Percentiles rank a stretch among this genome's conserved stretches.
Conservation (phyloP, 495 filamentous ascomycete genomes). For the Aspergillus heteromorphus region DNA sequence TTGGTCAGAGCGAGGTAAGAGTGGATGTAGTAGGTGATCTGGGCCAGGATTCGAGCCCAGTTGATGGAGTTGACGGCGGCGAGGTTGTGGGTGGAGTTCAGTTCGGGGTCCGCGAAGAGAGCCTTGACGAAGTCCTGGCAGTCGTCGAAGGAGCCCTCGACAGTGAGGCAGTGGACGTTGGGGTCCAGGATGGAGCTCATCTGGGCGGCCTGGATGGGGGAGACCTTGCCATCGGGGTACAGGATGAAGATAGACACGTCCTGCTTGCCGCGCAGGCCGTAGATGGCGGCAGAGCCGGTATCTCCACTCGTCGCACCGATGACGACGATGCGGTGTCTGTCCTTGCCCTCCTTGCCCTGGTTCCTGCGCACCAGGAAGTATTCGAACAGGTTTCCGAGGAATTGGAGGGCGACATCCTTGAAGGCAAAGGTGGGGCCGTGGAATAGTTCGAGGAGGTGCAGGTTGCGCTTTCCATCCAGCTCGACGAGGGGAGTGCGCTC, state of each 20-base stretch:
- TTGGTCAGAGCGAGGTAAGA: constrained; percentile 75
- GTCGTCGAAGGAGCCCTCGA: constrained; percentile 88
- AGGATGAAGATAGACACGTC: constrained; percentile 91
- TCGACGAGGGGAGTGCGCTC: constrained; percentile 69
- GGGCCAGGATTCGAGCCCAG: constrained; percentile 83
- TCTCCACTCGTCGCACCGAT: constrained; percentile 92
- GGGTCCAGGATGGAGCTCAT: constrained; percentile 86
- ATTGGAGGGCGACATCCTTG: constrained; percentile 88
- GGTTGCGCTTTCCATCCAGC: constrained; percentile 58
- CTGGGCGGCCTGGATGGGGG: constrained; percentile 85
- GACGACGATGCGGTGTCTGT: constrained; percentile 82
- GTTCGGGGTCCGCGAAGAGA: constrained; percentile 74
- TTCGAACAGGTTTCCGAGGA: constrained; percentile 93
- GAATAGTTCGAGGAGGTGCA: constrained; percentile 90
- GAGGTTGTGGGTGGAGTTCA: constrained; percentile 68
- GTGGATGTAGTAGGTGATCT: constrained; percentile 90
- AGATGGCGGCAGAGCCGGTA: constrained; percentile 92
- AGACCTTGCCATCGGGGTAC: constrained; percentile 76
- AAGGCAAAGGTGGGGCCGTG: constrained; percentile 96
- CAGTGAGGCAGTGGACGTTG: constrained; percentile 83
- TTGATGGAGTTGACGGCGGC: constrained; percentile 90
- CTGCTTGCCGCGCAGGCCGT: constrained; percentile 94
- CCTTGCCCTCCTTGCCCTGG: constrained; percentile 57
- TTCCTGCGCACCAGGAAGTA: constrained; percentile 88
- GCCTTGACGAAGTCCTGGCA: constrained; percentile 96